phyloP scores from a whole-genome alignment of 306 rosid species.

The Cucurbita moschata region DNA sequence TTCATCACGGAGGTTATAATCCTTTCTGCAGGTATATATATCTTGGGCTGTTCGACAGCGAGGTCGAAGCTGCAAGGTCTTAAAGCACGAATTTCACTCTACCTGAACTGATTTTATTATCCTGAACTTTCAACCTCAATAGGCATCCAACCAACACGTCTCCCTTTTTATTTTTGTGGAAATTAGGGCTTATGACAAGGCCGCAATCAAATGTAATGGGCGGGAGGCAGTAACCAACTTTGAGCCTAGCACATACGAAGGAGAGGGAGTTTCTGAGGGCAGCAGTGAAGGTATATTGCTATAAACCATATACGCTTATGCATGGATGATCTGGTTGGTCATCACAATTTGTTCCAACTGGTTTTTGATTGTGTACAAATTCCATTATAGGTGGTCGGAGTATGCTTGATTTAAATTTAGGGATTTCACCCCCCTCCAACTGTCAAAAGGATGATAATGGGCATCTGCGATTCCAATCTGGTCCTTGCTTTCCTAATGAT shows the following conservation, averaged over 20 bases:
- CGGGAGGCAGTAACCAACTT: conserved; percentile 97
- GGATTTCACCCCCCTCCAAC: conserved; percentile 51
- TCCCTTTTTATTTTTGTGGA: conserved; percentile 73
- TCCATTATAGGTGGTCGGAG: conserved; percentile 38
- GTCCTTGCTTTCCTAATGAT: conserved; percentile 27
- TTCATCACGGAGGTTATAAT: conserved; percentile 68
- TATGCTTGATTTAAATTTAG: conserved; percentile 88
- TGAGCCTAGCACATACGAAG: conserved; percentile 65
- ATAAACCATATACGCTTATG: background rate
- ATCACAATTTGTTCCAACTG: background rate
- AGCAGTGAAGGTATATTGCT: conserved; percentile 37
- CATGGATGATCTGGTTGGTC: background rate
- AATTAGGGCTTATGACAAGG: conserved; percentile 97
- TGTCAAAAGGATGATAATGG: conserved; percentile 36
- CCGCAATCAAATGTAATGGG: conserved; percentile 93
- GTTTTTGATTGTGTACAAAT: conserved; percentile 3
- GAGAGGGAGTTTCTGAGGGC: conserved; percentile 41
- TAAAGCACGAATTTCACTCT: conserved; percentile 80
- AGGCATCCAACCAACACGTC: conserved; percentile 55
- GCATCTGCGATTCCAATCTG: conserved; percentile 37
- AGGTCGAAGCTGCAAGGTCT: conserved; percentile 99
- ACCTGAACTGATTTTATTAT: conserved; percentile 57
- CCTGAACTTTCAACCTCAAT: conserved; percentile 62
- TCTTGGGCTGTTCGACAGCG: conserved; percentile 99
- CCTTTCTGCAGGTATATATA: conserved; percentile 99